Percentiles rank a stretch among this genome's conserved stretches.
These are phyloP conservation scores for Ophiocordyceps camponoti-floridani DNA, from an alignment of 2,329 filamentous ascomycete genomes.

Conservation along the genomic window DNA sequence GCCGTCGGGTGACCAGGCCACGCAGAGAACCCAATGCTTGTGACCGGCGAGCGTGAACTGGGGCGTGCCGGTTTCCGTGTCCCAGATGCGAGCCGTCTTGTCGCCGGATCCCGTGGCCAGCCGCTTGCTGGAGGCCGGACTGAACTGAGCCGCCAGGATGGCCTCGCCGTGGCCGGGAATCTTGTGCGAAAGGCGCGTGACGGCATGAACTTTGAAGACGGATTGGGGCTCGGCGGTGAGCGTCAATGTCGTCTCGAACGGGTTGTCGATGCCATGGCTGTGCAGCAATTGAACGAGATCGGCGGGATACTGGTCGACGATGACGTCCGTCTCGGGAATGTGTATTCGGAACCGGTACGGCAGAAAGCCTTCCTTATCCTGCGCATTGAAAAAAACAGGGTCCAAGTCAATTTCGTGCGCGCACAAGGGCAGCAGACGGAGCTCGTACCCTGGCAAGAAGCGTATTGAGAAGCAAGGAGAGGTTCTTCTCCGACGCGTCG, in stretches of 20 bases:
- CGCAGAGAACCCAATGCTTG: constrained; percentile 74
- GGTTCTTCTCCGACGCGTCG: constrained; percentile 74
- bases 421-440: background rate
- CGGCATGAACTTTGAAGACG: constrained; percentile 81
- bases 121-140: constrained; percentile 55
- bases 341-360: constrained; percentile 44
- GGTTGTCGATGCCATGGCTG: constrained; percentile 37
- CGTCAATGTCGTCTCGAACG: constrained; percentile 35
- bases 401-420: background rate
- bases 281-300: constrained; percentile 36
- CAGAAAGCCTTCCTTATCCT: constrained; percentile 40
- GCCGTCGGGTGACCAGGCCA: constrained; percentile 76
- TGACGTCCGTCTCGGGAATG: constrained; percentile 31
- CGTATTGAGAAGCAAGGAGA: constrained; percentile 74
- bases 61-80: constrained; percentile 84
- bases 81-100: constrained; percentile 81
- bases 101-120: constrained; percentile 85
- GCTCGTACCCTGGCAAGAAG: constrained; percentile 50
- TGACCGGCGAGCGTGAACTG: constrained; percentile 75
- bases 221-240: constrained; percentile 62
- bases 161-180: constrained; percentile 86
- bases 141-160: constrained; percentile 75
- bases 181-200: constrained; percentile 73
- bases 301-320: constrained; percentile 37
- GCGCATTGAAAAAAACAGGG: background rate